Base-by-base conservation (phyloP, 495 filamentous ascomycete species). In the Trichoderma orchidacearum region DNA sequence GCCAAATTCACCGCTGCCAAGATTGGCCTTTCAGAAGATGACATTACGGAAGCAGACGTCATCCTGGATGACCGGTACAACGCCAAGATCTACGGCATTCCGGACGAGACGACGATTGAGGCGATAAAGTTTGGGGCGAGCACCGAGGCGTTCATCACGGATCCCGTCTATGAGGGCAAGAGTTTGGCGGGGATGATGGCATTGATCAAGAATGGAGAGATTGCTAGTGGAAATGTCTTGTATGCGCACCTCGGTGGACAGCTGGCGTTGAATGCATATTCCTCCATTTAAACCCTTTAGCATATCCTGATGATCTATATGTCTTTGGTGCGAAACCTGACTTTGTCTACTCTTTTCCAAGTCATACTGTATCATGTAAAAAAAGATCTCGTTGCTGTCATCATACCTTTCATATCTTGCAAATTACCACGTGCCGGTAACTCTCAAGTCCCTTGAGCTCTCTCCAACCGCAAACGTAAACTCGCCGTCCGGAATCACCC, bases 161-260 rank as follows among this genome's bases (percentile, higher is more conserved):
- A 85, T 62, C 82, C 82, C 0, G 83, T 86, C 2, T 85, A 86
- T 60, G 80, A 83, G 64, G 82, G 83, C 0, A 85, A 85, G 72
- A 83, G 77, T 56, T 64, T 86, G 59, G 80, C 82, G 2, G 82
- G 82, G 0, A 77, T 85, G 78, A 72, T 84, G 64, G 79, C 81
- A 61, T 64, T 84, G 74, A 76, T 85, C n/a, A 68, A 67, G 30
- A 72, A 69, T 41, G 81, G 74, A 5, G 78, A 80, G 59, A 78
- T 85, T 45, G 62, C 65, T 7, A 80, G 74, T 0, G 75, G 71
- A 35, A 84, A 80, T 66, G 75, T 84, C 17, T 56, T 85, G 58
- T 86, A 82, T 71, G 81, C 80, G 21, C 82, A 86, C 64, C 62
- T 83, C 1, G 83, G 83, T 9, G 83, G 81, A 3, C 80, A 84